These are phyloP conservation scores for Sanguinoderma infundibulare DNA, from an alignment of 1,284 basidiomycete species.

Conservation along the genomic window DNA sequence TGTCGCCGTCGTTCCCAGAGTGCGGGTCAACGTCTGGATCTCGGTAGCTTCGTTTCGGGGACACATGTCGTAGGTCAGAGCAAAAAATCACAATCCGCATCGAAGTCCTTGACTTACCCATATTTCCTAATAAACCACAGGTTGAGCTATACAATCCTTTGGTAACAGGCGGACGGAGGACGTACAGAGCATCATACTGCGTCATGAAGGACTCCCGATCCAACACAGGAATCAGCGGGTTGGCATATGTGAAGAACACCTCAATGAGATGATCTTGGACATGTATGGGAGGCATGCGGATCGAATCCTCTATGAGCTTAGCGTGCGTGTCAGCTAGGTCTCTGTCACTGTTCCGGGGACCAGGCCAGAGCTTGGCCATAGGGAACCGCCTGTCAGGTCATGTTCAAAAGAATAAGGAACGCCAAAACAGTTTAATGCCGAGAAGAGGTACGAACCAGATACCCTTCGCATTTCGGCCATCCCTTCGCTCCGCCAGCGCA, in stretches of 20 bases:
- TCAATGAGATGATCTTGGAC: slow-evolving; percentile 72
- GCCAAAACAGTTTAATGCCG: neutral
- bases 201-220: slow-evolving; percentile 73
- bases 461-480: slow-evolving; percentile 64
- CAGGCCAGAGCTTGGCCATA: slow-evolving; percentile 54
- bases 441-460: slow-evolving; percentile 60
- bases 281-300: slow-evolving; percentile 57
- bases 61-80: neutral
- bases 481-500: slow-evolving; percentile 64
- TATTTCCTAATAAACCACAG: neutral
- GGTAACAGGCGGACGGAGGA: neutral
- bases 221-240: slow-evolving; percentile 77
- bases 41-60: slow-evolving; percentile 2
- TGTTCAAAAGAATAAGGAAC: neutral
- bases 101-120: slow-evolving; percentile 5
- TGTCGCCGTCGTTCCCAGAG: neutral
- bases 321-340: neutral
- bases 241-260: slow-evolving; percentile 81
- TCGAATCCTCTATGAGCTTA: slow-evolving; percentile 41
- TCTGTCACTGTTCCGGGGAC: neutral
- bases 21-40: neutral
- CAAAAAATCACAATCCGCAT: neutral
- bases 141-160: neutral
- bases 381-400: slow-evolving; percentile 62
- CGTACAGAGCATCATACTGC: slow-evolving; percentile 65